Percentiles rank a stretch among this genome's conserved stretches.
Evolutionary conservation across 495 filamentous ascomycete species (phyloP).

Genomic region (Neurospora sp.): DNA sequence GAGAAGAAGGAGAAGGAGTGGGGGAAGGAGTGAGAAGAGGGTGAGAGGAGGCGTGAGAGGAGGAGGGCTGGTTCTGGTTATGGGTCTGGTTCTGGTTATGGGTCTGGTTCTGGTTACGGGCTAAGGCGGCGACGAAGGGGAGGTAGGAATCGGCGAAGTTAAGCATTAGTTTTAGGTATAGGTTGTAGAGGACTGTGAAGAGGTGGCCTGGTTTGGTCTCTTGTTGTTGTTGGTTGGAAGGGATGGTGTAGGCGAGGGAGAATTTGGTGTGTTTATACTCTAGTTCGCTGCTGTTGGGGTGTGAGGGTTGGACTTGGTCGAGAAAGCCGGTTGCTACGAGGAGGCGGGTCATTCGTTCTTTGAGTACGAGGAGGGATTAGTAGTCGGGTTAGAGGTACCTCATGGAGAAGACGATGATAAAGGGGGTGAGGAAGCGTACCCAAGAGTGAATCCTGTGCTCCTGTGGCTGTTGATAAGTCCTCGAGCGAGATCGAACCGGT

Average conservation of each 20-base stretch:
- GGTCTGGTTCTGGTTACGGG: neutral
- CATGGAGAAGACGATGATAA: no score
- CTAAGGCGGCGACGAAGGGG: neutral
- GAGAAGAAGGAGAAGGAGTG: neutral
- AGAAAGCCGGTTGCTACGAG: constrained; percentile 16
- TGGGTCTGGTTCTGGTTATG: neutral
- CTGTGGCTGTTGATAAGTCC: constrained; percentile 9
- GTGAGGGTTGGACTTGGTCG: constrained; percentile 6
- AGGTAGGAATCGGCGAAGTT: constrained; percentile 13
- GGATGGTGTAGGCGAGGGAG: constrained; percentile 9
- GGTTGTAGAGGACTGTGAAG: constrained; percentile 14
- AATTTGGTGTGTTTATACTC: constrained; percentile 12
- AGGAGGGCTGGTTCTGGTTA: neutral
- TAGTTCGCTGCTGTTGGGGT: neutral
- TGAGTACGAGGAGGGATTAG: neutral
- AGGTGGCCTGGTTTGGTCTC: constrained; percentile 6
- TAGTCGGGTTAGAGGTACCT: neutral
- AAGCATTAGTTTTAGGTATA: constrained; percentile 13
- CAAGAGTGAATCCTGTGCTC: constrained; percentile 12
- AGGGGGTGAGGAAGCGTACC: no score
- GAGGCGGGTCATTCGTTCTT: constrained; percentile 13
- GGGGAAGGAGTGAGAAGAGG: neutral
- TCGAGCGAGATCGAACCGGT: constrained; percentile 9
- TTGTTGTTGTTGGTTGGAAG: neutral
- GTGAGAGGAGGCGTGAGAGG: neutral